Evolutionary conservation across 1,284 basidiomycete species (phyloP), one percentile per base, ranked within the genome.

Genomic region (Ustilago curta): DNA sequence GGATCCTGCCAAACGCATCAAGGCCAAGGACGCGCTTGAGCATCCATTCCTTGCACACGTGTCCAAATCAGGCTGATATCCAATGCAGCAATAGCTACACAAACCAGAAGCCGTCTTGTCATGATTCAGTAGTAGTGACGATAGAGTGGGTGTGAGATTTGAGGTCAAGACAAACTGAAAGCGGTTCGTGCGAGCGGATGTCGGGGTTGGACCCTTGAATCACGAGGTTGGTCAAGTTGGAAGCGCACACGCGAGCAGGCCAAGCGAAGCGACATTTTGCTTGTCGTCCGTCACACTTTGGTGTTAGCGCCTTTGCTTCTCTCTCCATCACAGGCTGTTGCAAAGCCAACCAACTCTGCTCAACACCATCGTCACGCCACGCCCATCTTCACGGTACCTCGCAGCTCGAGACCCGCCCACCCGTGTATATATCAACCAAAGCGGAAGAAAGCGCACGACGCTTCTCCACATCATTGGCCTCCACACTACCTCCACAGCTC

Each of bases 1-100:
- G n/a, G 97, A 99, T 85, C 93, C 96, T 0, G 88, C 90, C 40
- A 90, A 93, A 81, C 87, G 95, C 70, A 90, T 97, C 59, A 92
- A 90, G 16, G 93, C 94, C 0, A 90, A 92, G 77, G 95, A 97
- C 82, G 95, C 94, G 12, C 88, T 97, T 49, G 85, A 88, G 9
- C 95, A 98, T 86, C 90, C 93, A 0, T 97, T 97, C 86, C 90
- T 84, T 3, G 61, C 68, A 2, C 53, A 50, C 45, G 59, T 65
- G 8, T 32, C 40, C 16, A 56, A 44, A 21, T 35, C 27, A 25
- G 29, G 23, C 39, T 35, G 47, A 25, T 6, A 47, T 18, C 19
- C 19, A n/a, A 8, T 27, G 16, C 21, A 31, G 18, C 18, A 37
- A 37, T 16, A 16, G 14, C 7, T 16, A 37, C 2, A 16, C 35